phyloP scores from a whole-genome alignment of 106 monocot genomes.

The Allium fistulosum region DNA sequence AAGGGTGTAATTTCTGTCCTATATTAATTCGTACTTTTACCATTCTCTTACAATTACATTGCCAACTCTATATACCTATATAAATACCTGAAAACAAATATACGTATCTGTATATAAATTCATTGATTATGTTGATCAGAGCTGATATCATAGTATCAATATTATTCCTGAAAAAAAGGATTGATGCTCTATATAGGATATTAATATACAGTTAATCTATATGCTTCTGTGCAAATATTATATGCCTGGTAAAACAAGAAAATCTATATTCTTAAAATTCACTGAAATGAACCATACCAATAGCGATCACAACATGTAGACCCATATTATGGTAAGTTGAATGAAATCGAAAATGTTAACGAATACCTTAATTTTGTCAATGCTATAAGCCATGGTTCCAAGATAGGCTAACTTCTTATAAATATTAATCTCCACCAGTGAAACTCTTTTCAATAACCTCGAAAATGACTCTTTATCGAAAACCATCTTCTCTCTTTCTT shows the following conservation, averaged over 20 bases:
- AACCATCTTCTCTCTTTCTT: conserved; percentile 10
- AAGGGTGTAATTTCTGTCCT: no score
- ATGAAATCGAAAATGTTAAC: background rate
- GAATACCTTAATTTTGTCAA: conserved; percentile 70
- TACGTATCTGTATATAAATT: no score
- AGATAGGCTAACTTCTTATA: conserved; percentile 62
- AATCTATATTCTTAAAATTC: background rate
- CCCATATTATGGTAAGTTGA: background rate
- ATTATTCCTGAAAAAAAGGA: background rate
- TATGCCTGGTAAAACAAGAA: background rate
- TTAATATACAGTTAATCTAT: no score
- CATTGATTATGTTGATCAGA: no score
- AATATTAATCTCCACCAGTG: conserved; percentile 45
- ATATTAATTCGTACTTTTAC: no score
- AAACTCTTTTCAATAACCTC: conserved; percentile 45
- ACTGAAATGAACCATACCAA: background rate
- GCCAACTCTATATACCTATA: no score
- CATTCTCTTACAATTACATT: no score
- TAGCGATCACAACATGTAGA: background rate
- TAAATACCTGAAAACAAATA: no score
- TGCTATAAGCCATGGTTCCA: conserved; percentile 56
- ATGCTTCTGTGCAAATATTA: no score
- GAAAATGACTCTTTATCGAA: conserved; percentile 60
- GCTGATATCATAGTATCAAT: background rate
- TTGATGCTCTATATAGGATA: no score